Evolutionary conservation across 441 rosid genomes (phyloP), one percentile per base, ranked within the genome.

Genomic region (Francoa sonchifolia): DNA sequence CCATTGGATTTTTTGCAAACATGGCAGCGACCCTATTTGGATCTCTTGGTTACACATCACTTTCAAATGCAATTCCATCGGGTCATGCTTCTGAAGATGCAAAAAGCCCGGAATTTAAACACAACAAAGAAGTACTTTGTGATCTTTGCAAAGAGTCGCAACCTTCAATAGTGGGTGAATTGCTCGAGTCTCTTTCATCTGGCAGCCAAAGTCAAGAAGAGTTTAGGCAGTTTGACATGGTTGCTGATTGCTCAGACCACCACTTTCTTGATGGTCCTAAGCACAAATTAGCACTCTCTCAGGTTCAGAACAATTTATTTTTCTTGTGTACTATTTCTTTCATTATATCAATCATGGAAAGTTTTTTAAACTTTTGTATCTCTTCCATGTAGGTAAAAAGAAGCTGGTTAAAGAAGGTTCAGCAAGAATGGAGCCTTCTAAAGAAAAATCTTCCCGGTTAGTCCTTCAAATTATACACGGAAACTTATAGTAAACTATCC

Each of bases 341-440:
- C n/a, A n/a, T n/a, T n/a, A 23, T 29, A 50, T 43, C 19, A 4
- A 40, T 28, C 23, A 4, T 41, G 28, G 46, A 34, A 6, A 42
- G 31, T 25, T 4, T 7, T 19, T 21, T 13, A 41, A 17, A 7
- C 17, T 34, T 37, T 3, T 15, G 27, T 32, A 17, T 17, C 7
- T 26, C 19, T 19, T 43, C 35, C 45, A 19, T 27, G 45, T 54
- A 89, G 98, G 68, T 76, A 33, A 69, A 74, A 54, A 72, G 67
- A 58, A 48, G 72, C 49, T 82, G 89, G 95, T 58, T 74, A 56
- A 89, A 74, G 74, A 85, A 66, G 63, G 86, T 84, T 58, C 94
- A 71, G 55, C 84, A 73, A 63, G 98, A 89, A 58, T 89, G 98
- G 98, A 79, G 66, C 63, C 61, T 68, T 21, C 65, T 84, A 34